Conservation (phyloP, 1,139 yeast genomes). For the Blastobotrys aristatus region DNA sequence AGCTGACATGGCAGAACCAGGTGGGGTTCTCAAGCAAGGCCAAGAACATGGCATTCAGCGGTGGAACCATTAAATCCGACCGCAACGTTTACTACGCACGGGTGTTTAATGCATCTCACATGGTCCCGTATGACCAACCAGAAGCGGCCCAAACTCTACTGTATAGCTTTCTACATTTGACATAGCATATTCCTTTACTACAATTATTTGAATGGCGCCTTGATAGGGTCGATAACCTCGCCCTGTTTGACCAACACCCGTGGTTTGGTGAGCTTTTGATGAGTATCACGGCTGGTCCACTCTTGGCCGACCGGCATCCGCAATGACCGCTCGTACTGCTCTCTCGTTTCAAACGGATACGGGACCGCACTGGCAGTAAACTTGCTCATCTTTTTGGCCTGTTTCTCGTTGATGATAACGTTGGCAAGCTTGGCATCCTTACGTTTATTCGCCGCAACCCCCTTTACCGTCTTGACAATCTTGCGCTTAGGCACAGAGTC, state of each 20-base stretch:
- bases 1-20: constrained; percentile 63
- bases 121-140: constrained; percentile 90
- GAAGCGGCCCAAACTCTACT: constrained; percentile 60
- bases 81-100: constrained; percentile 72
- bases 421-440: constrained; percentile 68
- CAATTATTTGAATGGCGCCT: constrained; percentile 50
- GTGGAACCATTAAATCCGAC: constrained; percentile 37
- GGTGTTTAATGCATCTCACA: constrained; percentile 75
- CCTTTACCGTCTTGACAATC: constrained; percentile 58
- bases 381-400: constrained; percentile 76
- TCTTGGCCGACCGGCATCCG: constrained; percentile 98
- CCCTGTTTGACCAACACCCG: constrained; percentile 83
- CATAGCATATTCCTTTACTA: too few relatives aligned
- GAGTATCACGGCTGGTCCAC: constrained; percentile 87
- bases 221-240: constrained; percentile 82
- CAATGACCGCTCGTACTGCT: constrained; percentile 89
- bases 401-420: constrained; percentile 85
- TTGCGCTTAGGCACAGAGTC: constrained; percentile 37
- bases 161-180: constrained; percentile 2
- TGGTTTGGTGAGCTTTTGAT: constrained; percentile 86
- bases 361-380: constrained; percentile 87
- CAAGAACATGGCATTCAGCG: neutral
- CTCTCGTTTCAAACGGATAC: constrained; percentile 86
- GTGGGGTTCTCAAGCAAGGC: constrained; percentile 15
- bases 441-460: constrained; percentile 68